These are phyloP conservation scores for Gautieria morchelliformis DNA, from an alignment of 768 basidiomycete species.

Conservation along the genomic window DNA sequence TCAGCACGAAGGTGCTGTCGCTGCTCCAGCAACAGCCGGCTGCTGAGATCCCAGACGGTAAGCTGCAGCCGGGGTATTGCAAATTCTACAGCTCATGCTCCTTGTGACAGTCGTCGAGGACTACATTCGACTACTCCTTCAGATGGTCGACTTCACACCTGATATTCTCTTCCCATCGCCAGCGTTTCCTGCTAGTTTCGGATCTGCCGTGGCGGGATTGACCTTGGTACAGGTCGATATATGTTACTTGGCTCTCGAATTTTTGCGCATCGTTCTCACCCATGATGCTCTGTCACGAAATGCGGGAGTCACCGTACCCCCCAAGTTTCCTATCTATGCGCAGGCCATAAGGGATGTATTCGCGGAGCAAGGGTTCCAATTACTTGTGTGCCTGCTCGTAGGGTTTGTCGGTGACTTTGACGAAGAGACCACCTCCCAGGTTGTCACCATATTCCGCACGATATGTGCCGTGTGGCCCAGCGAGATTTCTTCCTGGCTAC, in stretches of 20 bases:
- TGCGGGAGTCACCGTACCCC: slow-evolving; percentile 29
- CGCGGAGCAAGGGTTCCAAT: slow-evolving; percentile 60
- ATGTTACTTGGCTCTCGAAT: slow-evolving; percentile 72
- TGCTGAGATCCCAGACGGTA: slow-evolving; percentile 81
- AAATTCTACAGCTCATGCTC: slow-evolving; percentile 2
- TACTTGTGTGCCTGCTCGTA: slow-evolving; percentile 57
- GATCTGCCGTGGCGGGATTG: slow-evolving; percentile 65
- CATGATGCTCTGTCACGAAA: slow-evolving; percentile 58
- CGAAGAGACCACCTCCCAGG: slow-evolving; percentile 65
- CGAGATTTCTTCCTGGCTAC: slow-evolving; percentile 65
- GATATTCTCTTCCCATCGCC: slow-evolving; percentile 72
- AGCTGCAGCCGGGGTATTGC: slow-evolving; percentile 18
- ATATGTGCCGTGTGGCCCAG: slow-evolving; percentile 57
- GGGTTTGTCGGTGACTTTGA: slow-evolving; percentile 86
- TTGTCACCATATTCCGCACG: slow-evolving; percentile 71
- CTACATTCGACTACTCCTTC: slow-evolving; percentile 72
- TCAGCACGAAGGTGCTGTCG: slow-evolving; percentile 59
- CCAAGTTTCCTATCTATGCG: slow-evolving; percentile 56
- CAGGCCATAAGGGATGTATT: slow-evolving; percentile 51
- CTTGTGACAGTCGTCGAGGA: slow-evolving; percentile 75
- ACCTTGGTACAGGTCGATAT: slow-evolving; percentile 77
- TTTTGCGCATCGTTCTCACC: slow-evolving; percentile 64
- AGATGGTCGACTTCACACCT: slow-evolving; percentile 58
- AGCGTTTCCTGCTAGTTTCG: slow-evolving; percentile 69
- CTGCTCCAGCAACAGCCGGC: slow-evolving; percentile 62